phyloP scores from a whole-genome alignment of 495 filamentous ascomycete genomes.

The Daldinia grandis region DNA sequence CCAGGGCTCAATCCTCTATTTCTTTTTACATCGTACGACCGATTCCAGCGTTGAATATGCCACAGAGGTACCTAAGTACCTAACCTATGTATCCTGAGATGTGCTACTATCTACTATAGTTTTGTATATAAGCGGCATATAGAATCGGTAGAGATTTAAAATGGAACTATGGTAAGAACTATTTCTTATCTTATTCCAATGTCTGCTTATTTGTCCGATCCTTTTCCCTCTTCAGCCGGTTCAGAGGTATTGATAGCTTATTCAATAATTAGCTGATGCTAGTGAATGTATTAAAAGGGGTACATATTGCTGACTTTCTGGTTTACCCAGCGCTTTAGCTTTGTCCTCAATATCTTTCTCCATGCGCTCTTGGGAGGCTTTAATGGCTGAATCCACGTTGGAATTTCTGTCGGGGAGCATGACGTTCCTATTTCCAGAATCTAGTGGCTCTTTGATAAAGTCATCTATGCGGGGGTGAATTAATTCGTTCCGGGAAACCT shows the following conservation, averaged over 20 bases:
- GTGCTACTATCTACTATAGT: neutral
- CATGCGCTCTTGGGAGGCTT: neutral
- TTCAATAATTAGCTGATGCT: constrained; percentile 1
- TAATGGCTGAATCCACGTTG: neutral
- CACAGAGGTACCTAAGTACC: neutral
- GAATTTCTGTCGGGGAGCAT: constrained; percentile 15
- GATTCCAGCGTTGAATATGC: neutral
- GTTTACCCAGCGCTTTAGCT: neutral
- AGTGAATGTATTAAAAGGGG: neutral
- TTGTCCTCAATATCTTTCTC: constrained; percentile 2
- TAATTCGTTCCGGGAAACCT: neutral
- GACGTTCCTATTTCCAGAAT: constrained; percentile 24
- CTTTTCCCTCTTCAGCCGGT: neutral
- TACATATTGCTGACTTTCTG: neutral
- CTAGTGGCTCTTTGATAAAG: constrained; percentile 14
- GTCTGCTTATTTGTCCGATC: neutral
- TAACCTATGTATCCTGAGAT: neutral
- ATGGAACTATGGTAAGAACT: neutral
- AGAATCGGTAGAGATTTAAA: too few species aligned
- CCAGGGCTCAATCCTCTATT: too few species aligned
- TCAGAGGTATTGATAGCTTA: neutral
- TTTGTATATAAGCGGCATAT: neutral
- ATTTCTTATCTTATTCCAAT: neutral
- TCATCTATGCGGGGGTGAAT: constrained; percentile 17
- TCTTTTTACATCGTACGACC: too few species aligned